Conservation (phyloP, 345 rosid genomes). For the Draba incana region DNA sequence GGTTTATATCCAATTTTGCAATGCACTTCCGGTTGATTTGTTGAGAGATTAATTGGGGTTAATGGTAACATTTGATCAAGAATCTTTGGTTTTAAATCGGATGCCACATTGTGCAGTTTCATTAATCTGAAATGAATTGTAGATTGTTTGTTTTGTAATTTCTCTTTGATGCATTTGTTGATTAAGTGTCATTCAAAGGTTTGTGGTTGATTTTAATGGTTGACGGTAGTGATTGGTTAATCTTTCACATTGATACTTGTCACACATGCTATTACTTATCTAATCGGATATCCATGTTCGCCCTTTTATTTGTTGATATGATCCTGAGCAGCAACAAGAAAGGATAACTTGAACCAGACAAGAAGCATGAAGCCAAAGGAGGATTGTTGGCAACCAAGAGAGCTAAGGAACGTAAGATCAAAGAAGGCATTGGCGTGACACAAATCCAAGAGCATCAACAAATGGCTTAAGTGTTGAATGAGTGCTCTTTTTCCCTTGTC, state of each 20-base stretch:
- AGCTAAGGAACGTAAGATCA: no score
- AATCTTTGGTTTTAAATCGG: background rate
- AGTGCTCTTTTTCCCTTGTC: no score
- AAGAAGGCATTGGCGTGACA: no score
- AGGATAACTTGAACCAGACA: no score
- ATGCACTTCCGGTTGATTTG: constrained; percentile 4
- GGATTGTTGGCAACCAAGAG: no score
- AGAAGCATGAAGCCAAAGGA: no score
- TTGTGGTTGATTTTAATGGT: background rate
- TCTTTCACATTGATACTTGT: background rate
- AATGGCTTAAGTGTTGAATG: no score
- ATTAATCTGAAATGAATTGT: background rate
- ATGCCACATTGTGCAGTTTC: constrained; percentile 1
- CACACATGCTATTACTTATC: constrained; percentile 2
- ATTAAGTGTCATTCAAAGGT: no score
- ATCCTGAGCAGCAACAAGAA: no score
- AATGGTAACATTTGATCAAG: constrained; percentile 5
- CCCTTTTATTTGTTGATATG: background rate
- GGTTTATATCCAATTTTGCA: constrained; percentile 12
- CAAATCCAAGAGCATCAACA: no score
- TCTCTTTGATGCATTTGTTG: no score
- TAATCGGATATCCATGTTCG: background rate
- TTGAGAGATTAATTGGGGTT: constrained; percentile 12
- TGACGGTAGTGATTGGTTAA: background rate
- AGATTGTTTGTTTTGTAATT: background rate